These are phyloP conservation scores for Shiraia sp. DNA, from an alignment of 2,329 filamentous ascomycete species.

Conservation along the genomic window DNA sequence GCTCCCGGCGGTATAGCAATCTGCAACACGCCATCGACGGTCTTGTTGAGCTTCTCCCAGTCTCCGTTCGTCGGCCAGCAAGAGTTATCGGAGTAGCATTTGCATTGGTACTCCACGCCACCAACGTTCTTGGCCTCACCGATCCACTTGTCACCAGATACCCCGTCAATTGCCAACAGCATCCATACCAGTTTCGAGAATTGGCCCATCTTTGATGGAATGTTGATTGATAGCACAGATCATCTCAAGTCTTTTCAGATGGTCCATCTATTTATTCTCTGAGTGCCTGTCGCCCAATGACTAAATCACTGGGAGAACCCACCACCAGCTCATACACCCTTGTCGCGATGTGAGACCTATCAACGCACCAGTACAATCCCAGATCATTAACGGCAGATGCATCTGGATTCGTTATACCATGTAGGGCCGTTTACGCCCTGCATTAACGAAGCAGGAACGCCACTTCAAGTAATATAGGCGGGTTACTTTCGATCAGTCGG, in stretches of 20 bases:
- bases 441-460: not conserved
- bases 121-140: conserved; percentile 33
- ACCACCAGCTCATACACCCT: no score
- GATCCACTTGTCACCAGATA: conserved; percentile 27
- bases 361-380: no score
- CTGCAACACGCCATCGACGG: conserved; percentile 31
- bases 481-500: not conserved
- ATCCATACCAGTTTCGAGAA: conserved; percentile 21
- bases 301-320: no score
- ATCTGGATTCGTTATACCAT: not conserved
- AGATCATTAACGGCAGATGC: no score
- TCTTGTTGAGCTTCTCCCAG: conserved; percentile 35
- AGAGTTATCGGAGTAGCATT: conserved; percentile 40
- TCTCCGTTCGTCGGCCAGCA: conserved; percentile 36
- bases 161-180: conserved; percentile 21
- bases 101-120: conserved; percentile 35
- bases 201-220: conserved; percentile 26
- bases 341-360: no score
- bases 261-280: conserved; percentile 12
- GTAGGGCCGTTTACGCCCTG: not conserved
- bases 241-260: not conserved
- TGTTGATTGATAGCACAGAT: conserved; percentile 1
- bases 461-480: not conserved
- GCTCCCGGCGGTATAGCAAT: conserved; percentile 36
- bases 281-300: no score